Percentiles rank a stretch among this genome's conserved stretches.
Conservation (phyloP, 208 protist species). For the Crithidia mellificae region DNA sequence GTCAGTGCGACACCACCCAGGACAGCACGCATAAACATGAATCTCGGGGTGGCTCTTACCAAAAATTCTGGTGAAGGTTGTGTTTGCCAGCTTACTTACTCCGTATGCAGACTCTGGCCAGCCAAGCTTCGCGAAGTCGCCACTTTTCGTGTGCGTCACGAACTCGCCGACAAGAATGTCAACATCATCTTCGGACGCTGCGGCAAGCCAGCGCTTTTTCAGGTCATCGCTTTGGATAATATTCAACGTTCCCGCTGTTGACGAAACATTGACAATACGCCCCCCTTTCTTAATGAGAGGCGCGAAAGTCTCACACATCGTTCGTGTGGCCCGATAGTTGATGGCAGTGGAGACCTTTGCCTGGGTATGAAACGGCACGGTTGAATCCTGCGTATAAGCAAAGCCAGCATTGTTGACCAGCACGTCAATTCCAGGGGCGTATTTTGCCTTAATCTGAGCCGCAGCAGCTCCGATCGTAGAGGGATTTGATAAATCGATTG, state of each 20-base stretch:
- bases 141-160: conserved; percentile 17
- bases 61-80: conserved; percentile 29
- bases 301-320: conserved; percentile 34
- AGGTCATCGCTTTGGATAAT: conserved; percentile 27
- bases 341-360: conserved; percentile 27
- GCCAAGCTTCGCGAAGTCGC: conserved; percentile 27
- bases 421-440: conserved; percentile 31
- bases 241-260: conserved; percentile 16
- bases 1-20: conserved; percentile 37
- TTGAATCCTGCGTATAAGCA: conserved; percentile 27
- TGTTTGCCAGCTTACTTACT: conserved; percentile 50
- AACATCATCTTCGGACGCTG: conserved; percentile 23
- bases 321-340: conserved; percentile 37
- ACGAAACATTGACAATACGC: conserved; percentile 43
- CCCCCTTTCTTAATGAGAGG: conserved; percentile 33
- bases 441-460: conserved; percentile 16
- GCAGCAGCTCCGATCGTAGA: conserved; percentile 23
- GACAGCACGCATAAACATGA: conserved; percentile 42
- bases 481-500: conserved; percentile 18
- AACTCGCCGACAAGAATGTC: conserved; percentile 35
- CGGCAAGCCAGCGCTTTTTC: conserved; percentile 14
- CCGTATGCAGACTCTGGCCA: conserved; percentile 42
- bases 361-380: conserved; percentile 36
- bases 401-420: conserved; percentile 55
- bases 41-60: conserved; percentile 20